Conservation (phyloP, 345 rosid genomes). For the Pseudoturritis turrita region DNA sequence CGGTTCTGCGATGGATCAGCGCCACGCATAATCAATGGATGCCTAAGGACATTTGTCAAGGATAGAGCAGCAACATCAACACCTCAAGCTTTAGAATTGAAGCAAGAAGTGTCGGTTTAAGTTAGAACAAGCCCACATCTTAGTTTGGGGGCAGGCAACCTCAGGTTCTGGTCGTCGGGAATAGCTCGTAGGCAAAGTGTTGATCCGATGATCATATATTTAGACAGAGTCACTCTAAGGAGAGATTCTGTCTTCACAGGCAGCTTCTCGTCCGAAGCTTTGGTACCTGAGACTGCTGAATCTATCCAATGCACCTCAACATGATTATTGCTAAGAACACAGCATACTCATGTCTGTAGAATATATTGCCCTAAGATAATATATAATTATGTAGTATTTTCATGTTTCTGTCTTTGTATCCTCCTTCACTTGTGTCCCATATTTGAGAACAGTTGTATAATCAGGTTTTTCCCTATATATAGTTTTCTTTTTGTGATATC, state of each 20-base stretch:
- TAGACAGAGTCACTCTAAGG: conserved; percentile 8
- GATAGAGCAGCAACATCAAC: conserved; percentile 32
- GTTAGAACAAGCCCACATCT: conserved; percentile 9
- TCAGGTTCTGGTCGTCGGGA: conserved; percentile 22
- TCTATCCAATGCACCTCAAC: conserved; percentile 3
- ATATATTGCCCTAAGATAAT: not conserved
- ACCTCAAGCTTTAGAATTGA: conserved; percentile 31
- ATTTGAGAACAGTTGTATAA: not conserved
- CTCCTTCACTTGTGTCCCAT: not conserved
- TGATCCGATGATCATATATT: conserved; percentile 13
- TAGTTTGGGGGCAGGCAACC: conserved; percentile 17
- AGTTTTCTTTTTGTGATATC: too few relatives aligned
- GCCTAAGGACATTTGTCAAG: conserved; percentile 82
- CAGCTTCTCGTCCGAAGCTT: conserved; percentile 14
- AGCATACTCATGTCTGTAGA: conserved; percentile 10
- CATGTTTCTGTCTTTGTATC: not conserved
- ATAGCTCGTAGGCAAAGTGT: conserved; percentile 12
- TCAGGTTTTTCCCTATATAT: not conserved
- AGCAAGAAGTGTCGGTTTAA: conserved; percentile 32
- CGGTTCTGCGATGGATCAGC: conserved; percentile 96
- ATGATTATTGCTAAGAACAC: conserved; percentile 23
- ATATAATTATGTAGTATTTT: not conserved
- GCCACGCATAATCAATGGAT: conserved; percentile 88
- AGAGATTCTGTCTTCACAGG: conserved; percentile 3
- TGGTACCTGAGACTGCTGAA: conserved; percentile 14